These are phyloP conservation scores for Pythium vanterpoolii DNA, from an alignment of 352 stramenopile genomes.

Conservation along the genomic window DNA sequence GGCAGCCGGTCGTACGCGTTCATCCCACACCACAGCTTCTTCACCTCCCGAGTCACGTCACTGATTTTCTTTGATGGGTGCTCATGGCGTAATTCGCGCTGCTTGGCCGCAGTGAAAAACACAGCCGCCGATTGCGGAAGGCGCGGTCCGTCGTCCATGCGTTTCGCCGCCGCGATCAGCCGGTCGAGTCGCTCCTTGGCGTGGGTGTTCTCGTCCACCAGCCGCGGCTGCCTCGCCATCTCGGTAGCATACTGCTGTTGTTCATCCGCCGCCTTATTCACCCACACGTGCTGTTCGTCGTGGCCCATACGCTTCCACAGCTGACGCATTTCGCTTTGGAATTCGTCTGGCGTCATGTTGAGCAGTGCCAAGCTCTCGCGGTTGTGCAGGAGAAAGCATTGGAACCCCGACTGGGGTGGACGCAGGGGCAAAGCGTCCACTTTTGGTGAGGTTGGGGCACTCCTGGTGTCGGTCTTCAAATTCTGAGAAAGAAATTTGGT, in stretches of 20 bases:
- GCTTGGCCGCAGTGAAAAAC: slow-evolving; percentile 38
- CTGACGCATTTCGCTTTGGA: slow-evolving; percentile 50
- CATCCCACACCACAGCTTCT: slow-evolving; percentile 42
- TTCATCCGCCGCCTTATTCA: slow-evolving; percentile 46
- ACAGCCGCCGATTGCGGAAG: slow-evolving; percentile 44
- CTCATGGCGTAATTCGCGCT: slow-evolving; percentile 28
- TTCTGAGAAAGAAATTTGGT: too few species aligned
- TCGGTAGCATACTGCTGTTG: slow-evolving; percentile 41
- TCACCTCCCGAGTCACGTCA: slow-evolving; percentile 53
- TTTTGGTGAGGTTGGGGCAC: too few species aligned
- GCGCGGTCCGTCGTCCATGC: slow-evolving; percentile 30
- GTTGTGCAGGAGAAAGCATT: slow-evolving; percentile 59
- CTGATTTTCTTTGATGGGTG: slow-evolving; percentile 34
- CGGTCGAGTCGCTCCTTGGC: slow-evolving; percentile 33
- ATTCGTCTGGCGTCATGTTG: slow-evolving; percentile 53
- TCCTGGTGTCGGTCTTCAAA: too few species aligned
- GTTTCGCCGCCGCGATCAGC: slow-evolving; percentile 31
- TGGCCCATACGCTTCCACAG: slow-evolving; percentile 44
- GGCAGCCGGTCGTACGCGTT: slow-evolving; percentile 25
- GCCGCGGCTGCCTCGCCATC: slow-evolving; percentile 45
- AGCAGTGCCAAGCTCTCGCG: slow-evolving; percentile 49
- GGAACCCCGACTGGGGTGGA: slow-evolving; percentile 49
- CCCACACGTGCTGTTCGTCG: slow-evolving; percentile 44
- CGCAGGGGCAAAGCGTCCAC: background rate
- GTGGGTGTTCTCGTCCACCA: slow-evolving; percentile 29